phyloP scores from a whole-genome alignment of 108 stramenopile species.

The Heterococcus sp. region DNA sequence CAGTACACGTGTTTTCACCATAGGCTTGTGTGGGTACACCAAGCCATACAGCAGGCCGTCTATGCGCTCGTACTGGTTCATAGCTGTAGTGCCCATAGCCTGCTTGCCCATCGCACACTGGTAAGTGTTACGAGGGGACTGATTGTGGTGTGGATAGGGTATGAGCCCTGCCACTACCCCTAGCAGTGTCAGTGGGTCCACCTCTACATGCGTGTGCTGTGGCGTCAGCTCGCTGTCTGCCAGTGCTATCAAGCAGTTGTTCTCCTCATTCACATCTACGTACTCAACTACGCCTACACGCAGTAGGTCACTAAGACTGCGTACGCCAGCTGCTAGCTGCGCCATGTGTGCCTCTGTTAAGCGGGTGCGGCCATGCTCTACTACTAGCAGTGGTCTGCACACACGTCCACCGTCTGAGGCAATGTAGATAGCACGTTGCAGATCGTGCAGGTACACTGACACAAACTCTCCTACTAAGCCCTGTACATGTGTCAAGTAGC shows the following conservation, averaged over 20 bases:
- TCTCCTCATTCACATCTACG: slow-evolving; percentile 98
- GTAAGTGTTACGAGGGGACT: slow-evolving; percentile 77
- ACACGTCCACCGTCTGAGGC: slow-evolving; percentile 95
- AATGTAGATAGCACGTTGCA: slow-evolving; percentile 89
- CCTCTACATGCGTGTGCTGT: slow-evolving; percentile 89
- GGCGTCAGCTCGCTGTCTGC: slow-evolving; percentile 73
- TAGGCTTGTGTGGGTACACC: slow-evolving; percentile 96
- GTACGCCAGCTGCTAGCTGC: slow-evolving; percentile 67
- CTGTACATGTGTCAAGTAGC: too few relatives aligned
- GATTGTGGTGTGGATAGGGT: slow-evolving; percentile 98
- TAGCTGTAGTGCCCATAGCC: slow-evolving; percentile 92
- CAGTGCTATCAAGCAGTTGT: slow-evolving; percentile 92
- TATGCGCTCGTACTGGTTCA: slow-evolving; percentile 93
- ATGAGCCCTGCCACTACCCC: slow-evolving; percentile 96
- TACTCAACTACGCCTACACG: slow-evolving; percentile 86
- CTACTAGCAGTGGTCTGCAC: slow-evolving; percentile 83
- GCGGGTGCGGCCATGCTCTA: slow-evolving; percentile 47
- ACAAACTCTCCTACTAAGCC: slow-evolving; percentile 93
- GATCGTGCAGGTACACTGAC: slow-evolving; percentile 87
- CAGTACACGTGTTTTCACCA: slow-evolving; percentile 86
- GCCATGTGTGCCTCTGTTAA: slow-evolving; percentile 33
- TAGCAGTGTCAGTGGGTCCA: slow-evolving; percentile 94
- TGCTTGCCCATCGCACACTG: slow-evolving; percentile 98
- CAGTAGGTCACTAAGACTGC: slow-evolving; percentile 71
- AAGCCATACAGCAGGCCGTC: slow-evolving; percentile 91